phyloP scores from a whole-genome alignment of 140 eudicot species.

The Senecio squalidus region DNA sequence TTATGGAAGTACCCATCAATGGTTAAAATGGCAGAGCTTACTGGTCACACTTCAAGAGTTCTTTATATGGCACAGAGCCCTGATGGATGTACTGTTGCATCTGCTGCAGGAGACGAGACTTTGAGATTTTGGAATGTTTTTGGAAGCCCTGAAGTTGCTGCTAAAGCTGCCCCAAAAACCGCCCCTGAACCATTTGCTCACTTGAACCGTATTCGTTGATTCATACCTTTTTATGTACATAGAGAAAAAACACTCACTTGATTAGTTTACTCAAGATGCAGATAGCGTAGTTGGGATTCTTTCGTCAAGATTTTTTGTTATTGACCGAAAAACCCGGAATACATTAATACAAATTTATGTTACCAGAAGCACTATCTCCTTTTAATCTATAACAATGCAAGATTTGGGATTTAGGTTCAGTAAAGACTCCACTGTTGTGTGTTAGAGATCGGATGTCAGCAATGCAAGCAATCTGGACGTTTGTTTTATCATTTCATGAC shows the following conservation, averaged over 20 bases:
- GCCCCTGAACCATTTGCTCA: conserved; percentile 67
- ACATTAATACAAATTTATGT: too few relatives aligned
- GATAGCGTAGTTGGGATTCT: too few relatives aligned
- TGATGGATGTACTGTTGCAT: conserved; percentile 88
- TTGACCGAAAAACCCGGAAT: too few relatives aligned
- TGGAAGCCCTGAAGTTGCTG: conserved; percentile 60
- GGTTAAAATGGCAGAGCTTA: conserved; percentile 87
- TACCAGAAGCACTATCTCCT: too few relatives aligned
- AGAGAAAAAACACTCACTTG: not conserved
- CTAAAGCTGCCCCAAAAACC: conserved; percentile 69
- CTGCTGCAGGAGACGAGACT: conserved; percentile 88
- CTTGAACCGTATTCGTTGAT: conserved; percentile 63
- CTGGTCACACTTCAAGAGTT: conserved; percentile 88
- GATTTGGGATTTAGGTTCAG: too few relatives aligned
- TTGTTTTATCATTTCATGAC: too few relatives aligned
- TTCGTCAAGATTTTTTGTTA: too few relatives aligned
- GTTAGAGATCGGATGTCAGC: too few relatives aligned
- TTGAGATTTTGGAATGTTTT: conserved; percentile 81
- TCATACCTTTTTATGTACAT: not conserved
- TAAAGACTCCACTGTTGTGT: too few relatives aligned
- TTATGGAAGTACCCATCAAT: conserved; percentile 94
- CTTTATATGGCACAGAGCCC: conserved; percentile 93
- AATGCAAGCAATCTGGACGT: too few relatives aligned
- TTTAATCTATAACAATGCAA: too few relatives aligned
- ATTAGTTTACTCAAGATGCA: too few relatives aligned